phyloP scores from a whole-genome alignment of 2,329 filamentous ascomycete genomes.

The Stromatinia cepivora region DNA sequence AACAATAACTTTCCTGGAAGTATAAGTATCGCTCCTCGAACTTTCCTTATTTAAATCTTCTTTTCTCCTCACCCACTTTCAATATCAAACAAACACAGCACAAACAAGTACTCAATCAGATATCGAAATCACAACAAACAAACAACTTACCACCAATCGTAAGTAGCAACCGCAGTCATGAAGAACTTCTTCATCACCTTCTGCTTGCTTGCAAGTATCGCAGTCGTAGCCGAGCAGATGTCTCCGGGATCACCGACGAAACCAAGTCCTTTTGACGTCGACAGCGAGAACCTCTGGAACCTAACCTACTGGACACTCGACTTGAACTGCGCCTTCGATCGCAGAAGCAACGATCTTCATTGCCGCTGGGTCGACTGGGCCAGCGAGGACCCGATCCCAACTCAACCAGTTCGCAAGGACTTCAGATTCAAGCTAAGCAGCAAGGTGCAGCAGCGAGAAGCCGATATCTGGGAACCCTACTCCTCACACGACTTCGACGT shows the following conservation, averaged over 20 bases:
- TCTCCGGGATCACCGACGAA: neutral
- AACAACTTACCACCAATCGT: neutral
- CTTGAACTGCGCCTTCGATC: neutral
- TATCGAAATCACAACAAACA: neutral
- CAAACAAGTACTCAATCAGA: neutral
- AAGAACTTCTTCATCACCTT: neutral
- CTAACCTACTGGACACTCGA: neutral
- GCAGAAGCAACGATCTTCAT: rapidly evolving
- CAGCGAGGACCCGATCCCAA: too few relatives aligned
- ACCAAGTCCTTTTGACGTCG: neutral
- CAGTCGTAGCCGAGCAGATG: neutral
- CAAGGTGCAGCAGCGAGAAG: neutral
- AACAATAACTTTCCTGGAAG: neutral
- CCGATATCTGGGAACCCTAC: rapidly evolving
- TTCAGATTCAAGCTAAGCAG: neutral
- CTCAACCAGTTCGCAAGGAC: neutral
- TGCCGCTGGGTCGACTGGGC: rapidly evolving
- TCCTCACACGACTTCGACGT: rapidly evolving
- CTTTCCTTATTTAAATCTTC: neutral
- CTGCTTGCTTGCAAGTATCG: neutral
- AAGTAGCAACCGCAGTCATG: neutral
- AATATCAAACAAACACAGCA: neutral
- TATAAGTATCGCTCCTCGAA: neutral
- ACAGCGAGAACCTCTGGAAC: neutral
- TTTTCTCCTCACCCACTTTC: neutral